Percentiles rank a stretch among this genome's conserved stretches.
Evolutionary conservation across 1,139 yeast genomes (phyloP).

Genomic region (Geotrichum europaeum): DNA sequence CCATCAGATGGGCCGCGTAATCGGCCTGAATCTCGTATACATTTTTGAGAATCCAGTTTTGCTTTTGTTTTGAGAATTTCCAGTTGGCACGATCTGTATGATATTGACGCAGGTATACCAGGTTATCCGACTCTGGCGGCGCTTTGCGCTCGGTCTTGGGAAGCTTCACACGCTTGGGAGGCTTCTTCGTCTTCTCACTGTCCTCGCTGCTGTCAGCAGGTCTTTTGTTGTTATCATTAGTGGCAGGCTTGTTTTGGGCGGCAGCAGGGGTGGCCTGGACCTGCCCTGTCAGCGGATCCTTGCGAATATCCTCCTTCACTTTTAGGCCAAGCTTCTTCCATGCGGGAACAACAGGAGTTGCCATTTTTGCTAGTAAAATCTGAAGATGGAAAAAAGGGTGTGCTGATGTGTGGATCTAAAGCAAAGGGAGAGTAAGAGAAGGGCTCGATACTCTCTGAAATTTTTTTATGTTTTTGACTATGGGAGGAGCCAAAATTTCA

Average conservation of each 20-base stretch:
- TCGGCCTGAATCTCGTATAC: slow-evolving; percentile 47
- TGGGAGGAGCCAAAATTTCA: background rate
- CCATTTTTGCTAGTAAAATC: background rate
- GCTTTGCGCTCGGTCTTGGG: slow-evolving; percentile 71
- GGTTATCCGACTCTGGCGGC: slow-evolving; percentile 78
- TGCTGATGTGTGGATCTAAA: background rate
- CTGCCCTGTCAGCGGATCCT: slow-evolving; percentile 9
- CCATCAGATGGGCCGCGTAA: slow-evolving; percentile 50
- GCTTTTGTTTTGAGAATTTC: slow-evolving; percentile 94
- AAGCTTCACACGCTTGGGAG: slow-evolving; percentile 67
- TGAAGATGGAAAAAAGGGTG: background rate
- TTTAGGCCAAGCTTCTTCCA: slow-evolving; percentile 83
- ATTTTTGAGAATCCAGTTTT: slow-evolving; percentile 82
- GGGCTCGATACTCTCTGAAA: background rate
- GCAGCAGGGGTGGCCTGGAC: slow-evolving; percentile 1
- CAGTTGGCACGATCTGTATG: slow-evolving; percentile 56
- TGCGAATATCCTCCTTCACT: slow-evolving; percentile 35
- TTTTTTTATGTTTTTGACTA: background rate
- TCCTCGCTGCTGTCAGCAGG: slow-evolving; percentile 34
- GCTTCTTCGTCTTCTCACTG: slow-evolving; percentile 38
- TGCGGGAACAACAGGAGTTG: slow-evolving; percentile 56
- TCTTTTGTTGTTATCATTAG: background rate
- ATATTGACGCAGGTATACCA: slow-evolving; percentile 65
- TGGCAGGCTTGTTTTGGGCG: slow-evolving; percentile 23
- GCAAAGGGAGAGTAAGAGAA: background rate